Percentiles rank a stretch among this genome's conserved stretches.
Evolutionary conservation across 1,284 basidiomycete species (phyloP).

Genomic region (Leccinum griseonigrum): DNA sequence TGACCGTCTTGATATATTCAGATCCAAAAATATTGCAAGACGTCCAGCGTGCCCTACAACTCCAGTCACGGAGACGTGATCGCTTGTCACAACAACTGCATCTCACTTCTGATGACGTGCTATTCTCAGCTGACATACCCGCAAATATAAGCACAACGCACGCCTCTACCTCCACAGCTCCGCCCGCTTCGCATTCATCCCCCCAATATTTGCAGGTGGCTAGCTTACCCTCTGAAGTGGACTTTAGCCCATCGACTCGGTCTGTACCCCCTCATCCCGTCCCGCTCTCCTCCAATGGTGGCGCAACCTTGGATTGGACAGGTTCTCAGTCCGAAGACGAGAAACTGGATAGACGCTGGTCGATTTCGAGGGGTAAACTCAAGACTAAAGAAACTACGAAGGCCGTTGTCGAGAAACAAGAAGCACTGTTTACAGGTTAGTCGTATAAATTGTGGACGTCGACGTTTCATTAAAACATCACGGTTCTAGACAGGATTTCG

Average conservation of each 20-base stretch:
- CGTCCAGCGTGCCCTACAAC: slow-evolving; percentile 65
- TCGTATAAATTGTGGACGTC: slow-evolving; percentile 3
- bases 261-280: slow-evolving; percentile 48
- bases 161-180: slow-evolving; percentile 32
- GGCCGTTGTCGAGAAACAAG: slow-evolving; percentile 48
- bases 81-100: slow-evolving; percentile 42
- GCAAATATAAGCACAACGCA: slow-evolving; percentile 31
- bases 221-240: slow-evolving; percentile 49
- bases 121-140: slow-evolving; percentile 21
- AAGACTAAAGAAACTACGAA: slow-evolving; percentile 58
- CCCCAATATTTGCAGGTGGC: slow-evolving; percentile 29
- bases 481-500: slow-evolving; percentile 52
- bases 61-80: slow-evolving; percentile 70
- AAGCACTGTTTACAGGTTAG: slow-evolving; percentile 48
- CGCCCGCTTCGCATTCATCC: slow-evolving; percentile 31
- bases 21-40: slow-evolving; percentile 74
- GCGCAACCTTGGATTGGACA: slow-evolving; percentile 69
- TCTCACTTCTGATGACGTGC: slow-evolving; percentile 25
- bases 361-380: slow-evolving; percentile 53
- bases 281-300: slow-evolving; percentile 63
- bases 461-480: not conserved
- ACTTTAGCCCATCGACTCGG: slow-evolving; percentile 68
- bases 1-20: slow-evolving; percentile 29
- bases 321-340: slow-evolving; percentile 51
- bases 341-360: slow-evolving; percentile 57